Evolutionary conservation across 2,329 filamentous ascomycete genomes (phyloP).

Genomic region (Cercospora sp.): DNA sequence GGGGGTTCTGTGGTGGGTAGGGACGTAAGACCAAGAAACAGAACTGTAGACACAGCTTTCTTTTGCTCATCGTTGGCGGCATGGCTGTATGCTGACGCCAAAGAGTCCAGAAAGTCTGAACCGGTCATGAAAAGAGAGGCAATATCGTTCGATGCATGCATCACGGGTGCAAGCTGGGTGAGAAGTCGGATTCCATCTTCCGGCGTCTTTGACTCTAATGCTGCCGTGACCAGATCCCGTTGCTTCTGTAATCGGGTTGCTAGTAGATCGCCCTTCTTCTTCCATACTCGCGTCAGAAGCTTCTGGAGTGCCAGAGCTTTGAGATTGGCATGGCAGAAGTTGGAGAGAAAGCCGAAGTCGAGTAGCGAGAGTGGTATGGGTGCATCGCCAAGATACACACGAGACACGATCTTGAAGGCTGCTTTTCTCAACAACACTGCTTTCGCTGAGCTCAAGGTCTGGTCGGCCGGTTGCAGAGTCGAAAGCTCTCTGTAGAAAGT

Average conservation of each 20-base stretch:
- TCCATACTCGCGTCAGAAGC: constrained; percentile 55
- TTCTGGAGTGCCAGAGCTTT: constrained; percentile 58
- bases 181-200: constrained; percentile 40
- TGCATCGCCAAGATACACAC: constrained; percentile 34
- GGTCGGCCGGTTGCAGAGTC: constrained; percentile 23
- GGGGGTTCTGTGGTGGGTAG: constrained; percentile 66
- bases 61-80: constrained; percentile 61
- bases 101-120: constrained; percentile 80
- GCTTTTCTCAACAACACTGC: constrained; percentile 58
- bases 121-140: constrained; percentile 72
- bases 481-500: constrained; percentile 63
- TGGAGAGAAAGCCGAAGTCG: constrained; percentile 67
- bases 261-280: constrained; percentile 50
- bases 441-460: constrained; percentile 38
- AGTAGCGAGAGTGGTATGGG: constrained; percentile 50
- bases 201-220: constrained; percentile 57
- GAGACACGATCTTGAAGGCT: constrained; percentile 60
- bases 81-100: constrained; percentile 65
- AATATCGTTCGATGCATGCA: constrained; percentile 60
- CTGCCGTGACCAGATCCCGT: constrained; percentile 62
- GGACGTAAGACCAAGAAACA: constrained; percentile 73
- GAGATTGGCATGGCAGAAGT: constrained; percentile 66
- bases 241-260: constrained; percentile 59
- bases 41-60: constrained; percentile 67
- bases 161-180: constrained; percentile 61